Evolutionary conservation across 495 filamentous ascomycete genomes (phyloP).

Genomic region (Thozetella sp.): DNA sequence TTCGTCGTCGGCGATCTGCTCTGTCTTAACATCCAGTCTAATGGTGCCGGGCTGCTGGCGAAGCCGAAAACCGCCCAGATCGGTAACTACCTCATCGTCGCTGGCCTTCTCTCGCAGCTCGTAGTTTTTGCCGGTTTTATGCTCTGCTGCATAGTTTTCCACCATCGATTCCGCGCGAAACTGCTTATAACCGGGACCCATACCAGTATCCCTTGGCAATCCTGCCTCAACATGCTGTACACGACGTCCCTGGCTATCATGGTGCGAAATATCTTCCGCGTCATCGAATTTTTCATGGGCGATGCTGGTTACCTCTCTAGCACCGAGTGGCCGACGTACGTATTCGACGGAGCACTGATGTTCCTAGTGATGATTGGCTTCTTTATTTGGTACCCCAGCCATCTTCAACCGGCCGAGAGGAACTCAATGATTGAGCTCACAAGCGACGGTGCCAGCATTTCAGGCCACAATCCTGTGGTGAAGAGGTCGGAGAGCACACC

Average conservation of each 20-base stretch:
- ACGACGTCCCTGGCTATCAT: constrained; percentile 53
- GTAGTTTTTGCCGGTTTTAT: constrained; percentile 15
- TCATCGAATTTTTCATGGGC: constrained; percentile 60
- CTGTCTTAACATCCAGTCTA: constrained; percentile 17
- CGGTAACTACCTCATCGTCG: constrained; percentile 13
- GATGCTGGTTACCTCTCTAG: constrained; percentile 43
- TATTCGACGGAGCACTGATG: constrained; percentile 64
- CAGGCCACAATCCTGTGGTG: too few relatives aligned
- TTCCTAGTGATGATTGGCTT: constrained; percentile 47
- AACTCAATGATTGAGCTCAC: background rate
- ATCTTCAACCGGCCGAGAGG: background rate
- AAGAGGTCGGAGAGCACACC: too few relatives aligned
- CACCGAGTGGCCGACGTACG: constrained; percentile 59
- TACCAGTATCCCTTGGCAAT: constrained; percentile 38
- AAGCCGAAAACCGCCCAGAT: constrained; percentile 8
- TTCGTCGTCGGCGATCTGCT: constrained; percentile 26
- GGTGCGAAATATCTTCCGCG: constrained; percentile 56
- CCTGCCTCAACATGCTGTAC: constrained; percentile 54
- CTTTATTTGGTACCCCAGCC: constrained; percentile 40
- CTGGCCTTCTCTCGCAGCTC: constrained; percentile 19
- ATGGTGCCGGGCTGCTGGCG: constrained; percentile 14
- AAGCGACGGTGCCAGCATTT: background rate
- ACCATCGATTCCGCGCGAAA: constrained; percentile 9
- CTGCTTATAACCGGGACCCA: background rate
- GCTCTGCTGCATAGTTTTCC: constrained; percentile 17